phyloP scores from a whole-genome alignment of 345 rosid genomes.

The Lenwebbia sp. region DNA sequence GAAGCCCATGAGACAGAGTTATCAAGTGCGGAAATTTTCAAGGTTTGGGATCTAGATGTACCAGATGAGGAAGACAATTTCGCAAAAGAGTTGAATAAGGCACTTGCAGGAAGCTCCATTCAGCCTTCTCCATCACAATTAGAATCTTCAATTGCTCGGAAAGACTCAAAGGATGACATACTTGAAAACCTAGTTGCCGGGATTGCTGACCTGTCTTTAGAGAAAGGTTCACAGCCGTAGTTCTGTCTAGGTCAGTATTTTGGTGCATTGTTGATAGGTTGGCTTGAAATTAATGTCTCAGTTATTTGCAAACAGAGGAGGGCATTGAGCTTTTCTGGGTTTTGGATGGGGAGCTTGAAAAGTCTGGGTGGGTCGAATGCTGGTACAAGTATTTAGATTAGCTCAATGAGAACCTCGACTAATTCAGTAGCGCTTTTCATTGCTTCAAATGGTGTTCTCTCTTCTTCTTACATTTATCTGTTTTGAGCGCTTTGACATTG shows the following conservation, averaged over 20 bases:
- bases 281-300: neutral
- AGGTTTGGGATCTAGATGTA: neutral
- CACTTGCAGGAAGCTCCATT: neutral
- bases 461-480: neutral
- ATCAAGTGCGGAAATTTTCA: neutral
- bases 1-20: neutral
- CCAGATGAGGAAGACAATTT: neutral
- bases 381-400: neutral
- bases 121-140: neutral
- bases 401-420: neutral
- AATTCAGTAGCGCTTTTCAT: neutral
- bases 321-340: neutral
- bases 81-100: neutral
- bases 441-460: neutral
- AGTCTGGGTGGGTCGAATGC: neutral
- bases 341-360: neutral
- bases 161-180: neutral
- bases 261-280: neutral
- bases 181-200: neutral
- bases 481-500: neutral
- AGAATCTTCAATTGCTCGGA: neutral
- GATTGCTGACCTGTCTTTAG: neutral
- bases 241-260: neutral
- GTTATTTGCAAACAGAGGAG: neutral
- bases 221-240: neutral